Conservation (phyloP, 805 yeast species). For the Hemisphaericaspora nanyangensis region DNA sequence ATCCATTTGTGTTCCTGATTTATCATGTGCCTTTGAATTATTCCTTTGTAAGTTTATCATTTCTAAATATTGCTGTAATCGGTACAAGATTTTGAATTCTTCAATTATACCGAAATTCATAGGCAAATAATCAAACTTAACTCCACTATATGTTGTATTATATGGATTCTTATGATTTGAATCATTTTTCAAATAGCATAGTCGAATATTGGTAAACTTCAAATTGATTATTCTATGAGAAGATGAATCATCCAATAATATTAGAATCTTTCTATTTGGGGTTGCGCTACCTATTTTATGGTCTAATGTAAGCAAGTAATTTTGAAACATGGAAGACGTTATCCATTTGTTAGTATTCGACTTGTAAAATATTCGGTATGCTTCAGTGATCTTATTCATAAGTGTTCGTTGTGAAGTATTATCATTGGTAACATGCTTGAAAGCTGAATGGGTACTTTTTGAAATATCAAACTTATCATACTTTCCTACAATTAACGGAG, state of each 20-base stretch:
- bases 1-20: not conserved
- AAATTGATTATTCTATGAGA: slow-evolving; percentile 52
- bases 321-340: slow-evolving; percentile 59
- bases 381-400: slow-evolving; percentile 44
- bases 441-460: slow-evolving; percentile 19
- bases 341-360: slow-evolving; percentile 62
- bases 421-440: slow-evolving; percentile 13
- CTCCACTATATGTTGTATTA: slow-evolving; percentile 35
- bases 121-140: slow-evolving; percentile 53
- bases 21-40: slow-evolving; percentile 10
- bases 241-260: slow-evolving; percentile 58
- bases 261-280: slow-evolving; percentile 46
- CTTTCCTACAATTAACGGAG: slow-evolving; percentile 59
- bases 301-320: slow-evolving; percentile 57
- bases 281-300: slow-evolving; percentile 48
- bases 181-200: slow-evolving; percentile 37
- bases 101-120: slow-evolving; percentile 62
- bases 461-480: slow-evolving; percentile 44
- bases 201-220: slow-evolving; percentile 31
- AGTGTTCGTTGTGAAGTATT: slow-evolving; percentile 13
- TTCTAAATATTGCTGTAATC: slow-evolving; percentile 53
- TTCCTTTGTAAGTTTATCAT: slow-evolving; percentile 34
- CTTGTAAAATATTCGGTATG: slow-evolving; percentile 51
- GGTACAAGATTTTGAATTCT: slow-evolving; percentile 55
- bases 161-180: slow-evolving; percentile 35